Evolutionary conservation across 2,329 filamentous ascomycete species (phyloP), one percentile per base, ranked within the genome.

Genomic region (Didymosphaeria variabile): DNA sequence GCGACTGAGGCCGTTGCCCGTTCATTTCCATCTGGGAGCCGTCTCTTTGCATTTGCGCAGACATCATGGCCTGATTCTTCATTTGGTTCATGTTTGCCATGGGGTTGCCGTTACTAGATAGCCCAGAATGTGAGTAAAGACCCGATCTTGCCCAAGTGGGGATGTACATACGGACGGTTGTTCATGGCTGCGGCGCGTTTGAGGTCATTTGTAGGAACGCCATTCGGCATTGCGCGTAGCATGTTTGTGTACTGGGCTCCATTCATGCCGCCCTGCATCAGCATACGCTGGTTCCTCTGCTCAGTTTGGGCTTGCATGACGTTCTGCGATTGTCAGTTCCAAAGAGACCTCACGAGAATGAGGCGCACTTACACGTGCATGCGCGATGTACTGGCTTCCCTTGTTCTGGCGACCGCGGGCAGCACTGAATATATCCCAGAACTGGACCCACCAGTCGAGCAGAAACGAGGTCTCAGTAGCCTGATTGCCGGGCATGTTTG

Each of bases 401-500:
- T 77, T 75, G 51, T 68, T 62, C 88, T 55, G 63, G 32, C 51
- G 59, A n/a, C 44, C 49, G 53, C 67, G 64, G 75, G 94, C 91
- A 58, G 93, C 92, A 74, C 89, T 89, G 79, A 91, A 96, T 70
- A 98, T 93, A 73, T 99, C 95, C 93, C 93, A 98, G 79, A 99
- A 99, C 55, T 97, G 86, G 74, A 90, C 92, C 83, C 96, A 99
- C 95, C 95, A 99, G 73, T 98, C 95, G 69, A 93, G 91, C n/a
- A 99, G 84, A 73, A 99, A 98, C 29, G 92, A 92, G 64, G 87
- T 91, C 71, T 90, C 91, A 57, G 86, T 86, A 62, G 84, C 84
- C 52, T 86, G 86, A 75, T 84, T 67, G 13, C n/a, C 31, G 7
- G 89, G 88, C 6, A 93, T 83, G 64, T 88, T 88, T 13, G 93